Percentiles rank a stretch among this genome's conserved stretches.
Evolutionary conservation across 129 eudicot species (phyloP).

Genomic region (Saposhnikovia divaricata): DNA sequence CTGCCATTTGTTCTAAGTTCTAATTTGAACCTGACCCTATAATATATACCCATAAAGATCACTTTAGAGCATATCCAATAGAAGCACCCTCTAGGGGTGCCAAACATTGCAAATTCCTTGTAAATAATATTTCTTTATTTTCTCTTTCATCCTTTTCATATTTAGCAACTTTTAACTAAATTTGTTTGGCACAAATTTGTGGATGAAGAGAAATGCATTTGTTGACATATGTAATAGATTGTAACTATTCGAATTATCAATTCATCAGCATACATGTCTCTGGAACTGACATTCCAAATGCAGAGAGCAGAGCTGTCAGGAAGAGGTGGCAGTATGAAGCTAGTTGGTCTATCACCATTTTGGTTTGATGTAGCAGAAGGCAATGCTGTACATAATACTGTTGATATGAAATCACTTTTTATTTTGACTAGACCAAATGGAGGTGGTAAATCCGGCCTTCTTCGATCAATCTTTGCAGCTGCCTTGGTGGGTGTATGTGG

Average conservation of each 20-base stretch:
- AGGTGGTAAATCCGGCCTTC: conserved; percentile 94
- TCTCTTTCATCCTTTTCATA: no score
- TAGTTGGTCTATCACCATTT: conserved; percentile 78
- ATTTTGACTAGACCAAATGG: conserved; percentile 97
- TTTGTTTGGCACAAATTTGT: neutral
- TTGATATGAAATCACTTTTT: conserved; percentile 78
- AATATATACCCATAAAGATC: neutral
- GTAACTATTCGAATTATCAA: neutral
- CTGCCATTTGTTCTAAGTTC: no score
- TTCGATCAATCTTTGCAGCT: conserved; percentile 89
- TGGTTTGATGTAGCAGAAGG: conserved; percentile 97
- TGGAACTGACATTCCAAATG: conserved; percentile 4
- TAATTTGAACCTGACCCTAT: neutral
- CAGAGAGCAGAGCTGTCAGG: conserved; percentile 34
- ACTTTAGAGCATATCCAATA: neutral
- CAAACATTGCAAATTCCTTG: no score
- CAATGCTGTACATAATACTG: conserved; percentile 55
- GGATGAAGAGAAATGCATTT: neutral
- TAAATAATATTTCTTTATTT: no score
- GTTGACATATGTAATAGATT: neutral
- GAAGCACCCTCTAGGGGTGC: no score
- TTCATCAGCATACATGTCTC: neutral
- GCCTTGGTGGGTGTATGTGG: conserved; percentile 88
- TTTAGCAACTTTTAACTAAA: no score
- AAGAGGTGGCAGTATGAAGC: conserved; percentile 52